These are phyloP conservation scores for Elsinoe fawcettii DNA, from an alignment of 2,329 filamentous ascomycete genomes.

Conservation along the genomic window DNA sequence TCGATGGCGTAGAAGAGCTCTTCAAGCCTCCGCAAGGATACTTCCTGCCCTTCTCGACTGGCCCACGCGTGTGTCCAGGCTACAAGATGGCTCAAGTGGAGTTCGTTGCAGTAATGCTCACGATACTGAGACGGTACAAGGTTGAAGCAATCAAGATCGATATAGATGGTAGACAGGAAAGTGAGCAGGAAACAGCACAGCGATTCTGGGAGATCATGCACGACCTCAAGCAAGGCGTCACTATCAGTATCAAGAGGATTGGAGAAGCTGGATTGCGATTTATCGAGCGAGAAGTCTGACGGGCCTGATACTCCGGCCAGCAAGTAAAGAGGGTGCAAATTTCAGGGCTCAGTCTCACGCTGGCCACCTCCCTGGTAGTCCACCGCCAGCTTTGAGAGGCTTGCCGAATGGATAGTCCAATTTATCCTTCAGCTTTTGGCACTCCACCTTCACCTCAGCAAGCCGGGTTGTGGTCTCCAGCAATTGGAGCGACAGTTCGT, in stretches of 20 bases:
- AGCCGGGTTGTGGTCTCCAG: no score
- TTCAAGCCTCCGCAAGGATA: conserved; percentile 27
- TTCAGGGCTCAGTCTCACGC: background rate
- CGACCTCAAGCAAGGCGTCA: background rate
- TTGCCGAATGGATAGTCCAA: no score
- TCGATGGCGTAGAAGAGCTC: conserved; percentile 20
- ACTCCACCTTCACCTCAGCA: no score
- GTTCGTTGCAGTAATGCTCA: conserved; percentile 41
- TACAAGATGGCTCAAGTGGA: conserved; percentile 51
- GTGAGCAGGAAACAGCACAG: background rate
- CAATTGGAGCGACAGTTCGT: no score
- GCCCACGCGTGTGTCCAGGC: conserved; percentile 46
- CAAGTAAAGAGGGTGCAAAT: no score
- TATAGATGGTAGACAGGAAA: background rate
- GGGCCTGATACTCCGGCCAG: background rate
- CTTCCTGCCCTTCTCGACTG: conserved; percentile 43
- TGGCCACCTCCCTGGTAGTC: background rate
- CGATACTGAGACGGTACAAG: conserved; percentile 29
- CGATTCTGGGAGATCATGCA: background rate
- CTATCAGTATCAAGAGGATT: background rate
- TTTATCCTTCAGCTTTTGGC: no score
- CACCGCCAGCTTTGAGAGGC: no score
- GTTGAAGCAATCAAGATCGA: background rate
- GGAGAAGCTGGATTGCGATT: background rate
- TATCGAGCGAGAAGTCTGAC: background rate